phyloP scores from a whole-genome alignment of 768 basidiomycete species.

The Fistulinella prunicolor region DNA sequence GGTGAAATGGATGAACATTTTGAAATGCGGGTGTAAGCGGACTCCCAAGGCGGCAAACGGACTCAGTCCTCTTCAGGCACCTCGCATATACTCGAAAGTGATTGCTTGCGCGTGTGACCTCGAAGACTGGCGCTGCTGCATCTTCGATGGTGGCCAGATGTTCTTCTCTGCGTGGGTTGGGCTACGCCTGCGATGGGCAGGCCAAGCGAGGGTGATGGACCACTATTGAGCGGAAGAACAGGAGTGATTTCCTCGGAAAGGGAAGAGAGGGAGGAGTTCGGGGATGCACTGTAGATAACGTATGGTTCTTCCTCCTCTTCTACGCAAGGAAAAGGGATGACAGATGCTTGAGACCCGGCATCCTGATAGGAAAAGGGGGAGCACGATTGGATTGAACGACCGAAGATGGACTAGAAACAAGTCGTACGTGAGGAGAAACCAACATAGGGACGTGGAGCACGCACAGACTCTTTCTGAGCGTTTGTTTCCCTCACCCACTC shows the following conservation, averaged over 20 bases:
- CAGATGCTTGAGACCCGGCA: constrained; percentile 9
- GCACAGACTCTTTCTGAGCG: constrained; percentile 25
- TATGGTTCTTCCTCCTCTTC: constrained; percentile 34
- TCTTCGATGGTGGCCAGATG: constrained; percentile 28
- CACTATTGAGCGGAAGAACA: constrained; percentile 21
- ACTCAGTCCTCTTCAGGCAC: constrained; percentile 32
- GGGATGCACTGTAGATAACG: constrained; percentile 34
- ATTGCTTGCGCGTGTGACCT: constrained; percentile 31
- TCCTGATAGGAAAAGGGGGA: constrained; percentile 12
- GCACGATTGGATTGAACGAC: constrained; percentile 11
- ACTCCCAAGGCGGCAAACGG: not conserved
- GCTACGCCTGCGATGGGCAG: constrained; percentile 4
- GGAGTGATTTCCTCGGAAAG: constrained; percentile 30
- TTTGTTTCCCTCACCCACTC: constrained; percentile 37
- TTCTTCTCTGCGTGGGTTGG: constrained; percentile 14
- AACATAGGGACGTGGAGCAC: not conserved
- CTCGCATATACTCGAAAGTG: constrained; percentile 32
- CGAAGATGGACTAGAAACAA: constrained; percentile 17
- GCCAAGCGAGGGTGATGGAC: constrained; percentile 10
- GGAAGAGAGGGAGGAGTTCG: constrained; percentile 31
- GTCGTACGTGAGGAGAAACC: not conserved
- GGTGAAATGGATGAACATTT: not conserved
- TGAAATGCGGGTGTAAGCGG: not conserved
- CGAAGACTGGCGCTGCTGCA: constrained; percentile 31
- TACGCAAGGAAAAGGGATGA: constrained; percentile 23